These are phyloP conservation scores for Cercophora newfieldiana DNA, from an alignment of 495 filamentous ascomycete genomes.

Conservation along the genomic window DNA sequence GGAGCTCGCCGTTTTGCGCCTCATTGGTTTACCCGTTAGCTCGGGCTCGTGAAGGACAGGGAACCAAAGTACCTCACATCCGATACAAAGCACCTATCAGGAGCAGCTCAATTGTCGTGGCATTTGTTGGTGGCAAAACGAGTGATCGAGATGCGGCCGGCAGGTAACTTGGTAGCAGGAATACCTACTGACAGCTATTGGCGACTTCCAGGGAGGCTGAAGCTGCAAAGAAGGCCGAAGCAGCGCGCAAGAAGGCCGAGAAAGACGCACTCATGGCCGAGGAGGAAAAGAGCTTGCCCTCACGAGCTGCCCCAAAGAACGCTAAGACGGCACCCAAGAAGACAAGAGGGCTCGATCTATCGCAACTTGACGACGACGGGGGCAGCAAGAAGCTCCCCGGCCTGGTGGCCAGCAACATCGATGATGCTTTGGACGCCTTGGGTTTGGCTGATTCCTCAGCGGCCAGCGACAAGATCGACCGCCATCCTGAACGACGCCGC, in stretches of 20 bases:
- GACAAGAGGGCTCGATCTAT: constrained; percentile 64
- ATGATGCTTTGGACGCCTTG: constrained; percentile 86
- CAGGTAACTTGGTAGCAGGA: neutral
- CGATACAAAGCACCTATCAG: neutral
- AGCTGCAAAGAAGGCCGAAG: constrained; percentile 82
- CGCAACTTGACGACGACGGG: constrained; percentile 52
- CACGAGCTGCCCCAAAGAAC: constrained; percentile 61
- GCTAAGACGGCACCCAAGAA: constrained; percentile 66
- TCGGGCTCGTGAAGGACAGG: neutral
- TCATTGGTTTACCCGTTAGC: neutral
- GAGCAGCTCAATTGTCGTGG: neutral
- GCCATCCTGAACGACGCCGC: constrained; percentile 81
- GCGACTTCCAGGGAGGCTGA: constrained; percentile 66
- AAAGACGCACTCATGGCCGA: constrained; percentile 77
- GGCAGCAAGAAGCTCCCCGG: constrained; percentile 26
- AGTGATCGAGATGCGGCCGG: neutral
- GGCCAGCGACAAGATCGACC: constrained; percentile 67
- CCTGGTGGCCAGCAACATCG: constrained; percentile 53
- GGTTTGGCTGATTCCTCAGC: constrained; percentile 52
- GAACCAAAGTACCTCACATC: no score
- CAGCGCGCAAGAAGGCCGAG: constrained; percentile 84
- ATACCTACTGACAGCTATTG: constrained; percentile 13
- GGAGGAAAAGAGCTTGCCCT: constrained; percentile 72
- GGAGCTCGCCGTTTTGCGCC: no score
- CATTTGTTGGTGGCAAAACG: neutral